A percentile compares a stretch with the other conserved stretches of the same genome.
These are phyloP conservation scores for Boletus sp. DNA, from an alignment of 1,284 basidiomycete species.

Conservation along the genomic window DNA sequence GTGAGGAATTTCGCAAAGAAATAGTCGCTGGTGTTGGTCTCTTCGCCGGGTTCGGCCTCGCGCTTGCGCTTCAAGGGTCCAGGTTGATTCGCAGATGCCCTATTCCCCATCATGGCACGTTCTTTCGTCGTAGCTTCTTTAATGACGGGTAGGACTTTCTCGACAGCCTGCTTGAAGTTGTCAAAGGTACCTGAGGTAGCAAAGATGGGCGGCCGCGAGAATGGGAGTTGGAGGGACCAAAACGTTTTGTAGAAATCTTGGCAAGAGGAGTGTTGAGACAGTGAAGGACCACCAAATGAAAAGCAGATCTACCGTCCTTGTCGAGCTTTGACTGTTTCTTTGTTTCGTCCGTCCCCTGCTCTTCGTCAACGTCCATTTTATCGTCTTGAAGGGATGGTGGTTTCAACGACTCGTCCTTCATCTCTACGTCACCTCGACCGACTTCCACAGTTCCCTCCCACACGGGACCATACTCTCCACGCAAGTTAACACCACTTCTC, in stretches of 20 bases:
- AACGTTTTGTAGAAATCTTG: slow-evolving; percentile 80
- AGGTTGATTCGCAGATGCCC: slow-evolving; percentile 37
- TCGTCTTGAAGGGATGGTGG: slow-evolving; percentile 21
- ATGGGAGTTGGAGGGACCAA: slow-evolving; percentile 79
- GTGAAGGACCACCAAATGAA: background rate
- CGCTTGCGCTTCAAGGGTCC: slow-evolving; percentile 60
- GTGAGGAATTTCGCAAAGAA: slow-evolving; percentile 93
- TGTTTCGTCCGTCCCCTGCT: slow-evolving; percentile 39
- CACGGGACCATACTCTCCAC: slow-evolving; percentile 79
- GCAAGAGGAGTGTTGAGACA: slow-evolving; percentile 3
- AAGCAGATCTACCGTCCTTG: slow-evolving; percentile 53
- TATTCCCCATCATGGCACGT: slow-evolving; percentile 74
- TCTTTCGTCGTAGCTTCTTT: slow-evolving; percentile 83
- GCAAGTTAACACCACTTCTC: slow-evolving; percentile 84
- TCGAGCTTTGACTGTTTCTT: slow-evolving; percentile 42
- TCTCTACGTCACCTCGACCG: slow-evolving; percentile 28
- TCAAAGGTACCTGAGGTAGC: slow-evolving; percentile 49
- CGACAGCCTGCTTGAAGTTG: slow-evolving; percentile 65
- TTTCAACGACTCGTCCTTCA: slow-evolving; percentile 27
- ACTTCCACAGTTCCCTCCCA: slow-evolving; percentile 63
- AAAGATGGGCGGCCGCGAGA: slow-evolving; percentile 68
- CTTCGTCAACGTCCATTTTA: slow-evolving; percentile 40
- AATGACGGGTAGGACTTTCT: slow-evolving; percentile 70
- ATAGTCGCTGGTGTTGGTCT: slow-evolving; percentile 57
- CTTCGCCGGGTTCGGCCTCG: slow-evolving; percentile 49